Evolutionary conservation across 305 asterid species (phyloP).

Genomic region (Rubia tinctorum): DNA sequence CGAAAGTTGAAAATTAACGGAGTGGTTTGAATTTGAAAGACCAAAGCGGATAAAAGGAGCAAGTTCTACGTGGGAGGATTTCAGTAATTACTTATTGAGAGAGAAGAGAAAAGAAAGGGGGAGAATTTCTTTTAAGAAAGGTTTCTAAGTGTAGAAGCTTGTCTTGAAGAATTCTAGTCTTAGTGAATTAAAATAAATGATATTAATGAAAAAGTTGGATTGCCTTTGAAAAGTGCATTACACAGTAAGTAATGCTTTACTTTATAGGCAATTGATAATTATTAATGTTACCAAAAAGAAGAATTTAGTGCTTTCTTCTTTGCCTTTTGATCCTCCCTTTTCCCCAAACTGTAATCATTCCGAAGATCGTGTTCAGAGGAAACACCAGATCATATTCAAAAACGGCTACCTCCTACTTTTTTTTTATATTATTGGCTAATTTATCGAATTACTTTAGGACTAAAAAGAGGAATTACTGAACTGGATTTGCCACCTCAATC

Average conservation of each 20-base stretch:
- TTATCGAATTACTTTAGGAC: constrained; percentile 6
- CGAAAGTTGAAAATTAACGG: background rate
- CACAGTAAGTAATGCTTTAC: constrained; percentile 36
- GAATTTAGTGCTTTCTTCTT: constrained; percentile 45
- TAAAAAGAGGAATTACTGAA: background rate
- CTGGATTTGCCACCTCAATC: constrained; percentile 27
- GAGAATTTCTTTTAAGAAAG: constrained; percentile 11
- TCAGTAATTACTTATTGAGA: background rate
- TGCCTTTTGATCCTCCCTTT: constrained; percentile 34
- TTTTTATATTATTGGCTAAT: background rate
- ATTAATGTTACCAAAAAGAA: constrained; percentile 16
- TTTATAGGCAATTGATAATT: constrained; percentile 29
- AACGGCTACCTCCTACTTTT: constrained; percentile 15
- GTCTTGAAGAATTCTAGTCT: constrained; percentile 28
- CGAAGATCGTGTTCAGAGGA: constrained; percentile 43
- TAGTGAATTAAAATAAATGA: constrained; percentile 21
- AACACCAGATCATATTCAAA: constrained; percentile 33
- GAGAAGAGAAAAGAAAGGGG: background rate
- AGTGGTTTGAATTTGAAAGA: background rate
- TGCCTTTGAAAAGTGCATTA: constrained; percentile 49
- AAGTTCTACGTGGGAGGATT: background rate
- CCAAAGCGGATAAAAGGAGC: background rate
- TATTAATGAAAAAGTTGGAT: constrained; percentile 38
- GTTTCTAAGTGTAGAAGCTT: constrained; percentile 34
- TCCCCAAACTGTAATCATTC: constrained; percentile 44